phyloP scores from a whole-genome alignment of 2,329 filamentous ascomycete genomes.

The Fusarium hainanense region DNA sequence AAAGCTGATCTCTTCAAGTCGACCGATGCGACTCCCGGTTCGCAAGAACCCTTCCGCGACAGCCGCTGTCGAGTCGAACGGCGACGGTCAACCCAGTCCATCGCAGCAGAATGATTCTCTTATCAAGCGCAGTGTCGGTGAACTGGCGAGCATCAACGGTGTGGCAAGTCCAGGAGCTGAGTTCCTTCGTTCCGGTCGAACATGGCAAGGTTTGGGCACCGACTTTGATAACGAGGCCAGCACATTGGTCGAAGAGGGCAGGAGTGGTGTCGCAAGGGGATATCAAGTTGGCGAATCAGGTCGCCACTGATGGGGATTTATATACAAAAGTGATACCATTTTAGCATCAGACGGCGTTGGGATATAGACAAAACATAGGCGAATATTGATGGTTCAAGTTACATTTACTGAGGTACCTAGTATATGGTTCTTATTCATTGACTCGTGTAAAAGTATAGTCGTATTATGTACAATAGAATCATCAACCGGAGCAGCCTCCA shows the following conservation, averaged over 20 bases:
- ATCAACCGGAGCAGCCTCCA: constrained; percentile 27
- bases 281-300: constrained; percentile 76
- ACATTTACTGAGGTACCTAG: constrained; percentile 1
- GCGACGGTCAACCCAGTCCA: not conserved
- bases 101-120: constrained; percentile 54
- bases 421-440: constrained; percentile 2
- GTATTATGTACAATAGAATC: constrained; percentile 32
- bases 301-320: constrained; percentile 43
- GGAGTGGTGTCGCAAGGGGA: constrained; percentile 87
- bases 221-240: constrained; percentile 77
- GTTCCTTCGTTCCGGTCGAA: constrained; percentile 82
- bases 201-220: constrained; percentile 91
- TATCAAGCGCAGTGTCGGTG: constrained; percentile 68
- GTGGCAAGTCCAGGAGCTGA: constrained; percentile 92
- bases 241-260: constrained; percentile 83
- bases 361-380: constrained; percentile 17
- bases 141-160: constrained; percentile 84
- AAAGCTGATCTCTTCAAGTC: constrained; percentile 79
- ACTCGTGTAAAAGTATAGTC: constrained; percentile 17
- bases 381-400: not conserved
- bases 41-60: constrained; percentile 37
- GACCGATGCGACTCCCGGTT: constrained; percentile 72
- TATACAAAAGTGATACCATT: constrained; percentile 25
- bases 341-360: constrained; percentile 26
- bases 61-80: not conserved